Evolutionary conservation across 2,329 filamentous ascomycete genomes (phyloP), one percentile per base, ranked within the genome.

Genomic region (Penicillium sp.): DNA sequence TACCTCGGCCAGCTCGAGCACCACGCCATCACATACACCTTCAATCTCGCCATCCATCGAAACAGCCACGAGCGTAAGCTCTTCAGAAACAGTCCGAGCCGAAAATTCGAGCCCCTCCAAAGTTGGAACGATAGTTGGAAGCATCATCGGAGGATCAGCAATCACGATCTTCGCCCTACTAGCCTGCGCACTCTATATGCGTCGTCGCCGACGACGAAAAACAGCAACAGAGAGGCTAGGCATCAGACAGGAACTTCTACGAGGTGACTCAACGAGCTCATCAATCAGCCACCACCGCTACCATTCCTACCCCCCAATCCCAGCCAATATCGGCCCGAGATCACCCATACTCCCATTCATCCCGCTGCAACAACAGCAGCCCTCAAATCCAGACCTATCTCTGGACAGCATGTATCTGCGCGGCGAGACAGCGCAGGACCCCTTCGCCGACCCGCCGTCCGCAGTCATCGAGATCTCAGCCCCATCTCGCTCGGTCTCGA

Each of bases 81-180:
- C 50, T 21, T 27, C 50, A 25, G 43, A 34, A 23, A 19, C 41
- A 25, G 15, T 31, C 11, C 23, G 44, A 23, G 23, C 36, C 13
- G 31, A 40, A 7, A 21, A 52, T 8, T 34, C 34, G 2, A 39
- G 7, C 15, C 11, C 53, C 16, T 46, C 55, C 16, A 59, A 49
- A 19, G 38, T 67, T 19, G 61, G 63, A n/a, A 55, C 58, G 7
- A 64, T 74, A 31, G 61, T 73, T 34, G 72, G 70, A 1, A 66
- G 68, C 39, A 54, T 66, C 7, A 38, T 75, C 16, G 71, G 71
- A 10, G 68, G 59, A 19, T 40, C 67, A 11, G 65, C 59, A 5
- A 61, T 70, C 31, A 52, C 68, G 21, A 54, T 65, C 4, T 57
- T 72, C 19, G 53, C 60, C 5, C 39, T 70, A 10, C 47, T 72